Evolutionary conservation across 495 filamentous ascomycete genomes (phyloP).

Genomic region (Aspergillus avenaceus): DNA sequence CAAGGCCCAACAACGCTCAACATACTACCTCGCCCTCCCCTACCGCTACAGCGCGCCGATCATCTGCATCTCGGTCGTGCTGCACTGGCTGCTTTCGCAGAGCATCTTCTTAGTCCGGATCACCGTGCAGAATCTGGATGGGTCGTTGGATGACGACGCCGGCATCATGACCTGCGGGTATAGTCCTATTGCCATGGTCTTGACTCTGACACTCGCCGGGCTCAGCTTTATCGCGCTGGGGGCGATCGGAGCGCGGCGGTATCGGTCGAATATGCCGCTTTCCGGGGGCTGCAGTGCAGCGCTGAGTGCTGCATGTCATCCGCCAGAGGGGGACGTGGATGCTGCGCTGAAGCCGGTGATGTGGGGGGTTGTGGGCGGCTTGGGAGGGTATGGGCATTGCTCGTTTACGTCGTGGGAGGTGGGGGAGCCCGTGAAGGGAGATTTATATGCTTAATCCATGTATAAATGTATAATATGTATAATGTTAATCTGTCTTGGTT

Average conservation of each 20-base stretch:
- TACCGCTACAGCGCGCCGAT: slow-evolving; percentile 38
- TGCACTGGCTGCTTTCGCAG: slow-evolving; percentile 42
- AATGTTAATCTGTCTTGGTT: too few relatives aligned
- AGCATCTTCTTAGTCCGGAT: slow-evolving; percentile 26
- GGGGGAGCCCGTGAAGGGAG: too few relatives aligned
- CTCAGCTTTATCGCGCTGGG: background rate
- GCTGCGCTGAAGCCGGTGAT: slow-evolving; percentile 12
- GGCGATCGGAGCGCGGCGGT: background rate
- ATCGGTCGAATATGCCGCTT: slow-evolving; percentile 26
- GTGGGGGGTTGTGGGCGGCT: slow-evolving; percentile 12
- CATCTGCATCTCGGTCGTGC: slow-evolving; percentile 9
- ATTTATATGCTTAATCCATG: too few relatives aligned
- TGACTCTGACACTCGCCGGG: background rate
- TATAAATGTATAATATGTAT: too few relatives aligned
- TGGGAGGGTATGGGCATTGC: slow-evolving; percentile 2
- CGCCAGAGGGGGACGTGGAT: slow-evolving; percentile 10
- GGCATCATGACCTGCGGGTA: slow-evolving; percentile 8
- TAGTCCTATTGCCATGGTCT: slow-evolving; percentile 6
- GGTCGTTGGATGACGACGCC: background rate
- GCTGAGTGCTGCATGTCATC: slow-evolving; percentile 44
- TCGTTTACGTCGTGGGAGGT: slow-evolving; percentile 7
- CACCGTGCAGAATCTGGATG: slow-evolving; percentile 1
- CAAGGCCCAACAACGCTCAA: slow-evolving; percentile 31
- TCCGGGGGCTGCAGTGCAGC: slow-evolving; percentile 28
- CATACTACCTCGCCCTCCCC: slow-evolving; percentile 40